A percentile compares a stretch with the other conserved stretches of the same genome.
Conservation (phyloP, 257 asterid genomes). For the Solanum chiquidenum region DNA sequence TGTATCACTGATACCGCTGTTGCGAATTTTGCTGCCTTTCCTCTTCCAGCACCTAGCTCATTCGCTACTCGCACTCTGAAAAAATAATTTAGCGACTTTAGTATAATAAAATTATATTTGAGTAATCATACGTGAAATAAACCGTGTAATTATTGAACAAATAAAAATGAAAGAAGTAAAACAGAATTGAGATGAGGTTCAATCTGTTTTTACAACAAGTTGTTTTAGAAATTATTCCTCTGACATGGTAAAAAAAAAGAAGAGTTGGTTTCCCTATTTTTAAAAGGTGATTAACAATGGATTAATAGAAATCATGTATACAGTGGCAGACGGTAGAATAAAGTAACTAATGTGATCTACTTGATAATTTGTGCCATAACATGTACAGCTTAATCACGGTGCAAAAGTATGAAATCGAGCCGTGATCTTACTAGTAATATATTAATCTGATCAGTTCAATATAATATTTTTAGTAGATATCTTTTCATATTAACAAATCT, state of each 20-base stretch:
- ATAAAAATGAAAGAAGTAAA: no score
- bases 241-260: not conserved
- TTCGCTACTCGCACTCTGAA: constrained; percentile 52
- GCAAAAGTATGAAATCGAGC: not conserved
- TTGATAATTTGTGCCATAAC: not conserved
- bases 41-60: constrained; percentile 51
- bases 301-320: not conserved
- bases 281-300: not conserved
- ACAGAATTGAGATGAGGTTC: no score
- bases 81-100: not conserved
- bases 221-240: not conserved
- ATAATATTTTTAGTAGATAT: not conserved
- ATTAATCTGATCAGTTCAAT: not conserved
- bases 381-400: not conserved
- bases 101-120: not conserved
- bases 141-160: not conserved
- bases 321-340: not conserved
- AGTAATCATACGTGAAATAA: not conserved
- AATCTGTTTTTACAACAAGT: no score
- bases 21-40: constrained; percentile 40
- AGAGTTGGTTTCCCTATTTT: not conserved
- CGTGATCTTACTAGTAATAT: not conserved
- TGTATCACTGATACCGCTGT: constrained; percentile 36
- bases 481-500: not conserved
- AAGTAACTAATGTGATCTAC: not conserved